A percentile compares a stretch with the other conserved stretches of the same genome.
These are phyloP conservation scores for Penicillium chermesinum DNA, from an alignment of 495 filamentous ascomycete genomes.

Conservation along the genomic window DNA sequence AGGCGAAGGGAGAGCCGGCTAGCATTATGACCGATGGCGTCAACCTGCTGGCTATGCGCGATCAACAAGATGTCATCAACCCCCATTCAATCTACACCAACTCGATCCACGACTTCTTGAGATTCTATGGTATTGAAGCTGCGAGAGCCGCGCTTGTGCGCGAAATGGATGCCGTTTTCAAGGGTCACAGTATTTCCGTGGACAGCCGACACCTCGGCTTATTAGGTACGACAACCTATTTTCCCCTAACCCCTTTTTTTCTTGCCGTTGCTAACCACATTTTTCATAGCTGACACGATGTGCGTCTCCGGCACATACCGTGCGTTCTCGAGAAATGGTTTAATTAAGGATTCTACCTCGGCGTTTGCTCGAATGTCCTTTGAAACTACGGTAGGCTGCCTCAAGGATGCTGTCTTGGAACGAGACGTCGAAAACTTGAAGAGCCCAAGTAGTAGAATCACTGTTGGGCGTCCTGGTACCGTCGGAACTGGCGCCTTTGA, in stretches of 20 bases:
- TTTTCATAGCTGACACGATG: conserved; percentile 98
- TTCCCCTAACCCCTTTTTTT: too few relatives aligned
- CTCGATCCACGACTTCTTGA: conserved; percentile 78
- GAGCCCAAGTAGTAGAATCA: conserved; percentile 81
- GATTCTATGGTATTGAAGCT: conserved; percentile 89
- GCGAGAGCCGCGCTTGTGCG: conserved; percentile 77
- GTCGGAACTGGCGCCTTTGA: conserved; percentile 92
- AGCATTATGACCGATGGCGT: conserved; percentile 76
- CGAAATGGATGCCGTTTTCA: conserved; percentile 85
- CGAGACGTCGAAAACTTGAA: conserved; percentile 83
- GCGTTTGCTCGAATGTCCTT: conserved; percentile 98
- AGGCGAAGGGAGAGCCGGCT: conserved; percentile 47
- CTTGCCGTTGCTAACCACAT: too few relatives aligned
- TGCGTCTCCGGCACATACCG: conserved; percentile 80
- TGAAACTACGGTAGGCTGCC: conserved; percentile 90
- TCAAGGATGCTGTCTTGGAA: conserved; percentile 86
- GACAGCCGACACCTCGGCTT: conserved; percentile 72
- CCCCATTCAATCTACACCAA: conserved; percentile 86
- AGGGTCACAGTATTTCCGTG: conserved; percentile 86
- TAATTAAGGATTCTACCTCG: conserved; percentile 70
- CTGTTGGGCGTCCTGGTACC: conserved; percentile 73
- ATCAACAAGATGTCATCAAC: conserved; percentile 79
- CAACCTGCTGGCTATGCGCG: conserved; percentile 85
- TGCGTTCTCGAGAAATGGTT: conserved; percentile 84
- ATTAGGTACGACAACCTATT: too few relatives aligned